These are phyloP conservation scores for Botryosphaeria dothidea DNA, from an alignment of 2,329 filamentous ascomycete genomes.

Conservation along the genomic window DNA sequence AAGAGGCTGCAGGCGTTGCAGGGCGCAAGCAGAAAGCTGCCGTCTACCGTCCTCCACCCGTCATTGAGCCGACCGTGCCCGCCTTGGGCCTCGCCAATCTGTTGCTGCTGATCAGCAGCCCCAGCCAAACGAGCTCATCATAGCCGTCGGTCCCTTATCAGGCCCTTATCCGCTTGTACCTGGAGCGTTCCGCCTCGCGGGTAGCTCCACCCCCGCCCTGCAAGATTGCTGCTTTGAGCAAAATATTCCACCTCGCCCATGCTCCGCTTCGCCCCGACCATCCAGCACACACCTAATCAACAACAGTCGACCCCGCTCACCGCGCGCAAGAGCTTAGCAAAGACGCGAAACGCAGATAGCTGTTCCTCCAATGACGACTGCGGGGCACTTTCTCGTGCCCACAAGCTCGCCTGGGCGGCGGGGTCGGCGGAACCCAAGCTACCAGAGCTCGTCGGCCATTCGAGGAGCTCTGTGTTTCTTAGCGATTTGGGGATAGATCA, in stretches of 20 bases:
- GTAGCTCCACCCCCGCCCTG: background rate
- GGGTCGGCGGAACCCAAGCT: background rate
- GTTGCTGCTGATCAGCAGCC: too few relatives aligned
- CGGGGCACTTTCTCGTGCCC: background rate
- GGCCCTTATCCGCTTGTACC: background rate
- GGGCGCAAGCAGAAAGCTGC: too few relatives aligned
- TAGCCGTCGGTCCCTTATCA: too few relatives aligned
- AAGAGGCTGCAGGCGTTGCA: too few relatives aligned
- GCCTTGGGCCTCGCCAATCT: background rate
- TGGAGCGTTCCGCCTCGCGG: background rate
- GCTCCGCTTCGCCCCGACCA: background rate
- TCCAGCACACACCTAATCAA: background rate
- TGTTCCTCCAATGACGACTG: background rate
- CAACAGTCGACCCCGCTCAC: background rate
- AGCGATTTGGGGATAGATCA: constrained; percentile 11
- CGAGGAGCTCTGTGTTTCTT: background rate
- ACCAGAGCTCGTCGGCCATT: background rate
- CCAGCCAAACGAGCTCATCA: too few relatives aligned
- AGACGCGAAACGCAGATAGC: background rate
- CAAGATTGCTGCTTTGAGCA: constrained; percentile 7
- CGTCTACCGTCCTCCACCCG: too few relatives aligned
- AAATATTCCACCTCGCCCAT: constrained; percentile 4
- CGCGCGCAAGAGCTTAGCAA: background rate
- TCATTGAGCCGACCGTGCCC: too few relatives aligned
- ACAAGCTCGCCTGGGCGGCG: background rate